Conservation (phyloP, 768 basidiomycete species). For the Calocybe gangraenosa region DNA sequence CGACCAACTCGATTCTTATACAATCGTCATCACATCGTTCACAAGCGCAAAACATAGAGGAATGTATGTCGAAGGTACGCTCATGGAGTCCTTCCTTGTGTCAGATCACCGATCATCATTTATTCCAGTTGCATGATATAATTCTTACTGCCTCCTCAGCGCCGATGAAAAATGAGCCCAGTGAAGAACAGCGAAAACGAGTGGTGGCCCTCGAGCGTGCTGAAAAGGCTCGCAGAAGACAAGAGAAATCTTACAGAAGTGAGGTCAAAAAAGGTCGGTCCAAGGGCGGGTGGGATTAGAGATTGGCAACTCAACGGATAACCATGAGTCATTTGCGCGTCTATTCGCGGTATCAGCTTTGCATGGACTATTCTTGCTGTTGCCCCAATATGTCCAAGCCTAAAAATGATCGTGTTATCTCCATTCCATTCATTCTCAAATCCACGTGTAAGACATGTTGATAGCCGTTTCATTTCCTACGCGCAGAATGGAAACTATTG, state of each 20-base stretch:
- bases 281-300: background rate
- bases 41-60: constrained; percentile 71
- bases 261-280: constrained; percentile 34
- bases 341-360: too few species aligned
- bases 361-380: too few species aligned
- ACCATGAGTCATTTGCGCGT: too few species aligned
- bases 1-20: constrained; percentile 62
- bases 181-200: constrained; percentile 51
- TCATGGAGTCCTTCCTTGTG: background rate
- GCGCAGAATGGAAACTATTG: too few species aligned
- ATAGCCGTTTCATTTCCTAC: too few species aligned
- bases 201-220: constrained; percentile 41
- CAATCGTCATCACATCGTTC: constrained; percentile 72
- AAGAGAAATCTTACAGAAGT: constrained; percentile 51
- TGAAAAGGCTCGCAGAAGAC: constrained; percentile 42
- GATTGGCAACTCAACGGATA: too few species aligned
- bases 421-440: too few species aligned
- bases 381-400: too few species aligned
- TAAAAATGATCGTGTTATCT: too few species aligned
- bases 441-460: too few species aligned
- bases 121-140: constrained; percentile 46
- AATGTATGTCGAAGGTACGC: constrained; percentile 62
- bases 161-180: constrained; percentile 48
- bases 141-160: constrained; percentile 44
- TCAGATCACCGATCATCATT: constrained; percentile 1